Base-by-base conservation (phyloP, 345 rosid genomes). In the Linum tenue region DNA sequence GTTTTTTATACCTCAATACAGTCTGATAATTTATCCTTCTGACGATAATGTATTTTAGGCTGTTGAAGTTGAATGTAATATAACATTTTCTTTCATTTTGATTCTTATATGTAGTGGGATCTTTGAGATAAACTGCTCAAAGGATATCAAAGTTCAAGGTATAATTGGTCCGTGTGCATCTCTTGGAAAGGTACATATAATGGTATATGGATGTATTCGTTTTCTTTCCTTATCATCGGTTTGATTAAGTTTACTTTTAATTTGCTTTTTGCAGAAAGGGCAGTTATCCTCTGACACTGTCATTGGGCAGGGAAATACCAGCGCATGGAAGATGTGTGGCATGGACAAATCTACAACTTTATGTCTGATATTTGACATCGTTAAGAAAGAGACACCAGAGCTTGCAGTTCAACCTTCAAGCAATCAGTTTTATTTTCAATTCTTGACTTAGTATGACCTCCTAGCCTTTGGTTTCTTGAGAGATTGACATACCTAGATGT, bases 311-410 rank as follows among this genome's bases (percentile, higher is more conserved):
- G 97, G 99, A 40, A 81, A 78, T 75, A 94, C 95, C 65, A 88
- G 83, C 39, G 99, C 97, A 10, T 94, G 99, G 99, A 94, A 90
- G 85, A 80, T 94, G 91, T 94, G 97, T 77, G 97, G 97, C 65
- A 83, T 94, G 2, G 97, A 90, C 77, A 83, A 86, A 77, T 80
- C 89, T 76, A 90, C 97, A 67, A 79, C 99, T 39, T 71, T 94
- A 66, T 94, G 95, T 79, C 67, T 90, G 62, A 73, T 94, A 64
- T 90, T 94, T 69, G 99, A 94, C 55, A 70, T 88, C 74, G 80
- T 74, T 60, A 90, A 80, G 85, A 90, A 81, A 77, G 99, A 94
- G 41, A 77, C 67, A 64, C 73, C 88, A 67, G 87, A 94, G 69
- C 67, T 78, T 72, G 58, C 84, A 67, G 64, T 82, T 73, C 95